These are phyloP conservation scores for Chaetomiaceae sp. DNA, from an alignment of 2,329 filamentous ascomycete genomes.

Conservation along the genomic window DNA sequence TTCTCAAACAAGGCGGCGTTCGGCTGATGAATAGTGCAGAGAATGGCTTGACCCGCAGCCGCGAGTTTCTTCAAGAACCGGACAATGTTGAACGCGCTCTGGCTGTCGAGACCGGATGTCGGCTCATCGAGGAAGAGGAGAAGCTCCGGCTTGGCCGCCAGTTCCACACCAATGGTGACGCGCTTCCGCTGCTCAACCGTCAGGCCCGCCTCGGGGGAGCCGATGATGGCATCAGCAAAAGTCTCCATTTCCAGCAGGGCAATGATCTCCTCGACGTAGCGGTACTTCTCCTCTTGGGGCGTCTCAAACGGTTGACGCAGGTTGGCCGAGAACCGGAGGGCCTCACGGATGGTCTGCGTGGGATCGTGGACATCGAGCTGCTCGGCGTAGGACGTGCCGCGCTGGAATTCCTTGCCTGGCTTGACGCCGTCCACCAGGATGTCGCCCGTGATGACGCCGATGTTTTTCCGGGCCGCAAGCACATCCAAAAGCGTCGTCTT, in stretches of 20 bases:
- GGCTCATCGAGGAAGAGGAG: slow-evolving; percentile 77
- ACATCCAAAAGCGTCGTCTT: slow-evolving; percentile 84
- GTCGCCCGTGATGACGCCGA: slow-evolving; percentile 54
- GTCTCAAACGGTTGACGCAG: slow-evolving; percentile 53
- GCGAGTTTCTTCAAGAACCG: slow-evolving; percentile 73
- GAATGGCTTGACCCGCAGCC: slow-evolving; percentile 76
- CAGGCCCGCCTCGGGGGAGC: slow-evolving; percentile 61
- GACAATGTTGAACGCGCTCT: slow-evolving; percentile 71
- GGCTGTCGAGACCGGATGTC: slow-evolving; percentile 67
- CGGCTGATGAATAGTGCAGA: slow-evolving; percentile 89
- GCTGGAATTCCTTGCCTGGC: slow-evolving; percentile 56
- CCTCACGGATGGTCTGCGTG: slow-evolving; percentile 59
- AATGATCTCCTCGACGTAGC: slow-evolving; percentile 56
- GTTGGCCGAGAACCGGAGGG: slow-evolving; percentile 58
- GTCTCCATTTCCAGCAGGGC: slow-evolving; percentile 53
- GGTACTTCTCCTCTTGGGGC: slow-evolving; percentile 50
- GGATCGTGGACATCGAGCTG: slow-evolving; percentile 60
- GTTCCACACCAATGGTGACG: slow-evolving; percentile 86
- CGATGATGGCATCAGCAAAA: slow-evolving; percentile 56
- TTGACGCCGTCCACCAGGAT: slow-evolving; percentile 53
- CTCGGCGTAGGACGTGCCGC: slow-evolving; percentile 58
- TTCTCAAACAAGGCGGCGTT: slow-evolving; percentile 82
- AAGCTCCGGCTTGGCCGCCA: slow-evolving; percentile 75
- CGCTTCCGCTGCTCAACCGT: slow-evolving; percentile 65
- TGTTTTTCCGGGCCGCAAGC: slow-evolving; percentile 57